Evolutionary conservation across 169 alveolate species (phyloP).

Genomic region (Plasmodium billcollinsi): DNA sequence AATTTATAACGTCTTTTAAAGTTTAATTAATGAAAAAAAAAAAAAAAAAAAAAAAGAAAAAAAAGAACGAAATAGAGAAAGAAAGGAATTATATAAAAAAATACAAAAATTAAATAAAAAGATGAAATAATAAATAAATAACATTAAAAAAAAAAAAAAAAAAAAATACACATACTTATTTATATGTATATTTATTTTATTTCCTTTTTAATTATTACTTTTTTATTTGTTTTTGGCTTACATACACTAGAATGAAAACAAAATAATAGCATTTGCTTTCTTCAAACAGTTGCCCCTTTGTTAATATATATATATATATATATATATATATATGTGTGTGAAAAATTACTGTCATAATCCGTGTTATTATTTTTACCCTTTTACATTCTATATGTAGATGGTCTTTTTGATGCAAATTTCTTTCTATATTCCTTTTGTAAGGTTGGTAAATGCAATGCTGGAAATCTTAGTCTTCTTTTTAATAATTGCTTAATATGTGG

Average conservation of each 20-base stretch:
- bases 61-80: background rate
- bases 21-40: conserved; percentile 8
- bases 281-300: too few relatives aligned
- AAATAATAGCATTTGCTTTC: too few relatives aligned
- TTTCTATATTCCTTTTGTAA: conserved; percentile 89
- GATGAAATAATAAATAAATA: too few relatives aligned
- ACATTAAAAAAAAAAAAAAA: too few relatives aligned
- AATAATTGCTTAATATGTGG: conserved; percentile 90
- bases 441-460: conserved; percentile 89
- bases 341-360: background rate
- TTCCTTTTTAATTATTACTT: too few relatives aligned
- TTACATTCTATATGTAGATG: conserved; percentile 83
- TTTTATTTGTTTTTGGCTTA: too few relatives aligned
- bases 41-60: conserved; percentile 3
- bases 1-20: background rate
- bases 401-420: conserved; percentile 91
- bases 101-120: too few relatives aligned
- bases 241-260: too few relatives aligned
- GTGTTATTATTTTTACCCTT: conserved; percentile 3
- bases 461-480: conserved; percentile 93
- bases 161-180: too few relatives aligned
- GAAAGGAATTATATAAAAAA: background rate
- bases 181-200: too few relatives aligned
- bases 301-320: too few relatives aligned
- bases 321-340: too few relatives aligned